Base-by-base conservation (phyloP, 257 asterid genomes). In the Solanum appendiculatum region DNA sequence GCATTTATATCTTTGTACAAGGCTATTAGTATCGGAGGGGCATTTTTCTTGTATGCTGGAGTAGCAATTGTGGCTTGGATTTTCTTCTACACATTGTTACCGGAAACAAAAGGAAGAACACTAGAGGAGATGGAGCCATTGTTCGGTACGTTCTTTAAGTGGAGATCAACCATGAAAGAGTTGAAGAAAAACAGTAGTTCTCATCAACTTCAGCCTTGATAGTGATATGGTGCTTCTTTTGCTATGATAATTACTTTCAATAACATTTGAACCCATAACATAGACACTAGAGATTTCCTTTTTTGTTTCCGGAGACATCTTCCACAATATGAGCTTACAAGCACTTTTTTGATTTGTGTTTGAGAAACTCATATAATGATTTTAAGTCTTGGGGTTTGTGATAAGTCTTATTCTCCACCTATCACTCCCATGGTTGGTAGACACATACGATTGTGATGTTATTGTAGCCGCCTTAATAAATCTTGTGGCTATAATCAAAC, bases 81-180 rank as follows among this genome's bases (percentile, higher is more conserved):
- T 34, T 87, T 56, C 73, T 81, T 87, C 48, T 58, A 25, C 72
- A 37, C 86, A 18, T 15, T 87, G 39, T 23, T 78, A 70, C 86
- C 89, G 14, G 89, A 82, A 56, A 82, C 89, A 9, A 64, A 82
- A 15, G 86, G 89, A 0, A 77, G 48, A 80, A 86, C 86, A 23
- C 48, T 86, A 14, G 88, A 86, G 63, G 86, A 86, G 31, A 82
- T 48, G 86, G 86, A 87, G 60, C 29, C 39, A 56, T 31, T 87
- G 60, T 87, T 87, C 64, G 89, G 89, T 51, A 77, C 86, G 18
- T 87, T 60, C 68, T 81, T 80, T 6, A 81, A 9, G 48, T 87
- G 89, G 89, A 82, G 89, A 85, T 63, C 86, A 20, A 56, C 69
- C 1, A 34, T 40, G 40, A 81, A 74, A 34, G 83, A 87, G 39